Evolutionary conservation across 768 basidiomycete genomes (phyloP).

Genomic region (Mycena filopes): DNA sequence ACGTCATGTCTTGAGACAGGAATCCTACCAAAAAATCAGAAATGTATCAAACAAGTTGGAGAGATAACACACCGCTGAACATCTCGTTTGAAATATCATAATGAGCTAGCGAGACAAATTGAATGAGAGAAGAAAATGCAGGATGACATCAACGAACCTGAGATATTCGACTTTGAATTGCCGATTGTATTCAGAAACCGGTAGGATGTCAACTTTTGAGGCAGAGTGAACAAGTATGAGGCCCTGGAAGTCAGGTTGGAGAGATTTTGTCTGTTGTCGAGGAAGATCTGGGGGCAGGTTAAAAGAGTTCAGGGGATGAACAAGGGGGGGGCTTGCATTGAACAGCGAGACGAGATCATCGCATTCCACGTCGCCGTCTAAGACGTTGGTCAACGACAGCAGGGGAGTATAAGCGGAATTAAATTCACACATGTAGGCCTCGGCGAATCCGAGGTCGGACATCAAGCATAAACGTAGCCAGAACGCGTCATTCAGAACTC

Average conservation of each 20-base stretch:
- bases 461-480: slow-evolving; percentile 69
- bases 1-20: slow-evolving; percentile 79
- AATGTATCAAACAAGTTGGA: background rate
- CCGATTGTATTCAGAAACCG: slow-evolving; percentile 73
- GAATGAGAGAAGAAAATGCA: background rate
- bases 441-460: slow-evolving; percentile 79
- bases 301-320: slow-evolving; percentile 29
- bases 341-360: slow-evolving; percentile 74
- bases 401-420: no score
- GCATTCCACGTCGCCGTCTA: slow-evolving; percentile 72
- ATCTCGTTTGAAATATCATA: slow-evolving; percentile 85
- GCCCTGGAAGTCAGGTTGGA: slow-evolving; percentile 60
- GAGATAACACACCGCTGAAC: slow-evolving; percentile 62
- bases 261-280: slow-evolving; percentile 63
- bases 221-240: slow-evolving; percentile 63
- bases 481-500: slow-evolving; percentile 62
- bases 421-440: slow-evolving; percentile 71
- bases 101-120: slow-evolving; percentile 53
- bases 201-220: slow-evolving; percentile 65
- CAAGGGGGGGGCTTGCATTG: slow-evolving; percentile 48
- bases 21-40: slow-evolving; percentile 51
- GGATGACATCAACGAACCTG: slow-evolving; percentile 32
- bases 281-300: slow-evolving; percentile 64
- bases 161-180: slow-evolving; percentile 75
- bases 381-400: no score